A percentile compares a stretch with the other conserved stretches of the same genome.
Evolutionary conservation across 75 land plant species (phyloP).

Genomic region (Picea sitchensis): DNA sequence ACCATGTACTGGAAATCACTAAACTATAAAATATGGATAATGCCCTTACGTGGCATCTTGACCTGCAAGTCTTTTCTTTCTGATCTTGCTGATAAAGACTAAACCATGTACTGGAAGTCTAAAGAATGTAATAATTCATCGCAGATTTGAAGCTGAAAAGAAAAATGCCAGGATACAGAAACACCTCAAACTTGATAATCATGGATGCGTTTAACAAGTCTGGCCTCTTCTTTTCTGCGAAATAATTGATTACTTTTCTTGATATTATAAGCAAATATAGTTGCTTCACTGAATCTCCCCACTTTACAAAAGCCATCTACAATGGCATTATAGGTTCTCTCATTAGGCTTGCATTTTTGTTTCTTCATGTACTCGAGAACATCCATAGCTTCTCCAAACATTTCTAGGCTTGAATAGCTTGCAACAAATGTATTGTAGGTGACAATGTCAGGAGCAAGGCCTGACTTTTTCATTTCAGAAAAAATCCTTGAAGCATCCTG

Average conservation of each 20-base stretch:
- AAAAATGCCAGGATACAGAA: too few relatives aligned
- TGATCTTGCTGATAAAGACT: too few relatives aligned
- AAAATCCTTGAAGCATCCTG: constrained; percentile 81
- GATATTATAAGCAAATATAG: constrained; percentile 34
- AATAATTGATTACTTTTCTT: constrained; percentile 28
- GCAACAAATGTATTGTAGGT: constrained; percentile 83
- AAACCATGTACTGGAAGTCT: too few relatives aligned
- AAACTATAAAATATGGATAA: too few relatives aligned
- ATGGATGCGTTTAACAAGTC: constrained; percentile 9
- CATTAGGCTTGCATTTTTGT: constrained; percentile 69
- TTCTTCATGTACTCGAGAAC: constrained; percentile 77
- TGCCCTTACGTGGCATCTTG: too few relatives aligned
- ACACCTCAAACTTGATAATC: constrained; percentile 4
- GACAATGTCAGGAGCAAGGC: constrained; percentile 65
- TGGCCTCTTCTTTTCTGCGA: not conserved
- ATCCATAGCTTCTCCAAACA: constrained; percentile 80
- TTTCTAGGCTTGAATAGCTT: constrained; percentile 60
- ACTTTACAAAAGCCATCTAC: constrained; percentile 72
- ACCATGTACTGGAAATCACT: too few relatives aligned
- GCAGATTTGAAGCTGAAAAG: too few relatives aligned
- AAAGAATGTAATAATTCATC: too few relatives aligned
- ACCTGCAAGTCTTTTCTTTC: too few relatives aligned
- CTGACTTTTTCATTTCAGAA: constrained; percentile 59
- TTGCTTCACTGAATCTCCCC: constrained; percentile 54
- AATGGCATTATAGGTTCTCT: constrained; percentile 68